Base-by-base conservation (phyloP, 371 early-diverging fungal genomes). In the Mucor plumbeus region DNA sequence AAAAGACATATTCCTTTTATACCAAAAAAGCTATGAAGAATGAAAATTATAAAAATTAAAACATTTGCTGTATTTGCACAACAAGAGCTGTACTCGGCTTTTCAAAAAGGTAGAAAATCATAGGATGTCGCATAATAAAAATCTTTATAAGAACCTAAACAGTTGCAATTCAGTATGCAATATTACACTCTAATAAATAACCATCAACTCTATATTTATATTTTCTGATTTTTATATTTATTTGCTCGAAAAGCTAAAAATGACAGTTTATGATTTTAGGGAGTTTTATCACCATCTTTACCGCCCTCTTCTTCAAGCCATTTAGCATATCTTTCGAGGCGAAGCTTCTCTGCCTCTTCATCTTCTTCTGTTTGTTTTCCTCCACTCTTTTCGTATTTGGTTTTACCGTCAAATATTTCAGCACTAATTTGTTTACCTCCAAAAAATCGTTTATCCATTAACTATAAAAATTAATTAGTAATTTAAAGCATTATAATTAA, bases 361-460 rank as follows among this genome's bases (percentile, higher is more conserved):
- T 92, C 92, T 6, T 84, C 85, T 62, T 91, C 85, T 35, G 79
- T 78, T 31, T 74, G 67, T 14, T 78, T 70, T 59, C 69, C 68
- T 19, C 83, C 81, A 48, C 84, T 73, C 72, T 81, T 81, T 77
- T 89, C 71, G 68, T 88, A 86, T 76, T 81, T 83, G 1, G 83
- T 79, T 57, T 91, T 91, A 0, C 97, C 97, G 73, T 94, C 92
- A 69, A 85, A 92, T 19, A 95, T 81, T 31, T 87, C 86, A 9
- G 97, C 95, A n/a, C 78, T 81, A 34, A 98, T 87, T 60, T 88
- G 86, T 26, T 89, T 85, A 1, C 95, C 96, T 39, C 89, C 94
- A 88, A 97, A 97, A 75, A 86, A 96, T 5, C 98, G 87, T 8
- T 94, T 93, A 61, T 95, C 89, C 95, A 97, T 96, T 68, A 89